Conservation (phyloP, 257 asterid species). For the Salvia splendens region DNA sequence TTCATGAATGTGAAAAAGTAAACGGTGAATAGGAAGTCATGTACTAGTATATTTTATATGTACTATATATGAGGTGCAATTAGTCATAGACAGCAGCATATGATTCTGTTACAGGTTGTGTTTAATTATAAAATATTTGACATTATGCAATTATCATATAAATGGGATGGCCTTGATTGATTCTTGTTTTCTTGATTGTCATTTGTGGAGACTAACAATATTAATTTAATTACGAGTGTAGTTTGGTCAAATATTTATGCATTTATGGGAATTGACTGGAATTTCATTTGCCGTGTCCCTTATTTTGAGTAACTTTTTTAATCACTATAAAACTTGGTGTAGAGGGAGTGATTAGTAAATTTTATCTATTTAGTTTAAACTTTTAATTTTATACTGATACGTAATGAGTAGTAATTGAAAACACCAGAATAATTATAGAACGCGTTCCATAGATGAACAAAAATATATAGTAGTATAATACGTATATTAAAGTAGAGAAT, state of each 20-base stretch:
- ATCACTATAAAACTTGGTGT: no score
- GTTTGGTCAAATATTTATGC: background rate
- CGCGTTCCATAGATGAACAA: no score
- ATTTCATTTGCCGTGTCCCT: background rate
- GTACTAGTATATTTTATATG: background rate
- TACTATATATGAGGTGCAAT: background rate
- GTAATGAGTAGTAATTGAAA: no score
- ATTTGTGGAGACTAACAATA: conserved; percentile 6
- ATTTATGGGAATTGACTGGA: background rate
- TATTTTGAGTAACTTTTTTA: background rate
- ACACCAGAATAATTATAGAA: no score
- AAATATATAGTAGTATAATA: no score
- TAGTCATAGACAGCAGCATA: conserved; percentile 36
- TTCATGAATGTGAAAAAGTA: background rate
- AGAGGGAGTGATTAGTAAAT: no score
- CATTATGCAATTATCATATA: conserved; percentile 23
- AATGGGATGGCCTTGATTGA: background rate
- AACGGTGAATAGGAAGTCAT: background rate
- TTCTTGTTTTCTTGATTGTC: background rate
- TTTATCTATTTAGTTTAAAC: no score
- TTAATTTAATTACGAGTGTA: background rate
- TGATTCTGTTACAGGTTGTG: conserved; percentile 40
- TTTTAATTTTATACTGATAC: no score
- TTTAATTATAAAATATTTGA: conserved; percentile 1
- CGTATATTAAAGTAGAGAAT: no score